Evolutionary conservation across 75 land plant species (phyloP).

Genomic region (Isoetes taiwanensis): DNA sequence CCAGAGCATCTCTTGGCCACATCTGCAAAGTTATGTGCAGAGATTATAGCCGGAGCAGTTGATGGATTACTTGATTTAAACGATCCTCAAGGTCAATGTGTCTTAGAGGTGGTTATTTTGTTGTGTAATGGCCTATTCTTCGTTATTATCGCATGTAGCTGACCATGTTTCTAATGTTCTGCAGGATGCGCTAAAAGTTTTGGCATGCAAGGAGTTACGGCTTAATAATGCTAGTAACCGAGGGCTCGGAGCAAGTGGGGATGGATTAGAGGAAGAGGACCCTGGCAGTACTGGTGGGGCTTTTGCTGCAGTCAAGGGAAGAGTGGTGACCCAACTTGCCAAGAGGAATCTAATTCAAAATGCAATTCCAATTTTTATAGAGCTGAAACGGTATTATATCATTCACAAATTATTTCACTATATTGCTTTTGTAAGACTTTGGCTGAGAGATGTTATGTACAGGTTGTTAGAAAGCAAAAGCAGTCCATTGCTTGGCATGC

Average conservation of each 20-base stretch:
- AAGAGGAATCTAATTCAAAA: conserved; percentile 74
- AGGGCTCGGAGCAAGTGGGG: conserved; percentile 21
- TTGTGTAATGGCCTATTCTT: not conserved
- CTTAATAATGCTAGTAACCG: conserved; percentile 35
- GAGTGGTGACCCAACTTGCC: conserved; percentile 55
- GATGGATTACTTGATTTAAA: conserved; percentile 68
- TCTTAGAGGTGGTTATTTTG: conserved; percentile 46
- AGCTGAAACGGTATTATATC: conserved; percentile 46
- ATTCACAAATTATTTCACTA: not conserved
- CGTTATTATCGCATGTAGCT: not conserved
- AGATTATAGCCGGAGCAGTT: conserved; percentile 76
- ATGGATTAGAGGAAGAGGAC: conserved; percentile 43
- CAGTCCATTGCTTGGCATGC: conserved; percentile 72
- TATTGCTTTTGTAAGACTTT: conserved; percentile 1
- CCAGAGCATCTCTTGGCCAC: conserved; percentile 90
- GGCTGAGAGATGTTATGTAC: conserved; percentile 2
- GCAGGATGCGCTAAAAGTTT: conserved; percentile 69
- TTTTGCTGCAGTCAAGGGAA: conserved; percentile 42
- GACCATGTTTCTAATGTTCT: not conserved
- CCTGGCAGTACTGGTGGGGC: conserved; percentile 23
- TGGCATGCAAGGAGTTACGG: conserved; percentile 74
- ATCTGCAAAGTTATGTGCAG: conserved; percentile 90
- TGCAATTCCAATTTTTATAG: conserved; percentile 85
- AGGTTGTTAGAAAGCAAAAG: conserved; percentile 66
- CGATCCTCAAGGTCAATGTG: conserved; percentile 44